phyloP scores from a whole-genome alignment of 345 rosid species.

The Theobroma cacao region DNA sequence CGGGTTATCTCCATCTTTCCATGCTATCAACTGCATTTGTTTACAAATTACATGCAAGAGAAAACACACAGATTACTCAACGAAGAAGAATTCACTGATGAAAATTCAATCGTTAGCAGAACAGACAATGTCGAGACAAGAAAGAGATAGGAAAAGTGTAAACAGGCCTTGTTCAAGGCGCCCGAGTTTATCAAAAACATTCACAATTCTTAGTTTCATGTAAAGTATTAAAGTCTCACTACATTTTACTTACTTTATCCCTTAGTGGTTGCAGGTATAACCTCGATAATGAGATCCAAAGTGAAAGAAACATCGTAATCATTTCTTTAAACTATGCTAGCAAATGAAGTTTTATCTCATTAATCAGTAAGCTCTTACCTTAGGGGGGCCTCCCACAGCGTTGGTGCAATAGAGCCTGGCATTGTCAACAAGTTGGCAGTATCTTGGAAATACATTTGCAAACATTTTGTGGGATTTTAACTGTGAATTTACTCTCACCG shows the following conservation, averaged over 20 bases:
- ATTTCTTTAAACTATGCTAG: too few relatives aligned
- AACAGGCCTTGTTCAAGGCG: too few relatives aligned
- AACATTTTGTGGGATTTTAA: slow-evolving; percentile 81
- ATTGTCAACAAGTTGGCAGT: slow-evolving; percentile 69
- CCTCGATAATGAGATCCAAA: too few relatives aligned
- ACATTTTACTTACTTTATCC: too few relatives aligned
- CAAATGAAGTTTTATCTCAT: too few relatives aligned
- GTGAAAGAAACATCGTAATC: too few relatives aligned
- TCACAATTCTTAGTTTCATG: too few relatives aligned
- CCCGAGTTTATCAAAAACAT: too few relatives aligned
- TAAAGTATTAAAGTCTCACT: too few relatives aligned
- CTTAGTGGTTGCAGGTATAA: too few relatives aligned
- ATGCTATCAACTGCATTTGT: slow-evolving; percentile 62
- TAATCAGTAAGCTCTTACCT: slow-evolving; percentile 33
- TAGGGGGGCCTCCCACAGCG: slow-evolving; percentile 67
- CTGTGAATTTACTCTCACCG: slow-evolving; percentile 84
- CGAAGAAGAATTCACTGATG: background rate
- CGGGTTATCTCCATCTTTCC: slow-evolving; percentile 71
- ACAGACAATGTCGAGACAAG: background rate
- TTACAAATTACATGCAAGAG: background rate
- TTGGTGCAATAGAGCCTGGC: slow-evolving; percentile 87
- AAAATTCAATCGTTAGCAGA: background rate
- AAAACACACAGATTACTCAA: background rate
- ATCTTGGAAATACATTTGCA: slow-evolving; percentile 72
- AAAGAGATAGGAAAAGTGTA: too few relatives aligned